These are phyloP conservation scores for Auricularia cornea DNA, from an alignment of 768 basidiomycete species.

Conservation along the genomic window DNA sequence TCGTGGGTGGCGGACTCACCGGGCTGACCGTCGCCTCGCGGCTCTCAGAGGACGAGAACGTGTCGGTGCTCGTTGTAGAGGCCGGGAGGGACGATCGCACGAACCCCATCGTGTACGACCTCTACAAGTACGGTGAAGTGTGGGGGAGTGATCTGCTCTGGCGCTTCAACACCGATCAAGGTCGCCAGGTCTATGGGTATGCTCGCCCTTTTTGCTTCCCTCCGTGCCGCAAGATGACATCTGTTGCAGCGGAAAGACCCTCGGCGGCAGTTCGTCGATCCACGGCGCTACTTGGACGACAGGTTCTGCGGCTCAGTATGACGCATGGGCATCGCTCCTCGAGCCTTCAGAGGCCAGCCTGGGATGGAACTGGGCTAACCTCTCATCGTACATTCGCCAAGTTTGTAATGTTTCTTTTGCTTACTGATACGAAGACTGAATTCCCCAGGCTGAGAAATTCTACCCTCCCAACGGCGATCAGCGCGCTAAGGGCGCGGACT, in stretches of 20 bases:
- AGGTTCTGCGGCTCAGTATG: slow-evolving; percentile 37
- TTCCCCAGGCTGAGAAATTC: slow-evolving; percentile 15
- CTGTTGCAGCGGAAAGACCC: slow-evolving; percentile 22
- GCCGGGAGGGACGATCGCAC: slow-evolving; percentile 40
- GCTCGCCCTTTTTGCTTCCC: not conserved
- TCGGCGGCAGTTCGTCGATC: slow-evolving; percentile 36
- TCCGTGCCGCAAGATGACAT: not conserved
- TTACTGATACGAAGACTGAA: too few species aligned
- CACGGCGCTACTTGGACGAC: slow-evolving; percentile 42
- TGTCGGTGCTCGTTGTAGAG: slow-evolving; percentile 43
- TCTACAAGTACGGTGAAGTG: slow-evolving; percentile 36
- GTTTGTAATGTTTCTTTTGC: too few species aligned
- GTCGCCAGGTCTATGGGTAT: slow-evolving; percentile 7
- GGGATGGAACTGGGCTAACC: slow-evolving; percentile 31
- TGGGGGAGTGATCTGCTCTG: slow-evolving; percentile 38
- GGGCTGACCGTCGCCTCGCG: slow-evolving; percentile 42
- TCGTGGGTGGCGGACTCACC: slow-evolving; percentile 36
- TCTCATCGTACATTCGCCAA: slow-evolving; percentile 29
- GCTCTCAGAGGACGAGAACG: slow-evolving; percentile 34
- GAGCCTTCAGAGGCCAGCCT: slow-evolving; percentile 17
- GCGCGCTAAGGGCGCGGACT: slow-evolving; percentile 22
- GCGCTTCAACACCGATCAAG: slow-evolving; percentile 37
- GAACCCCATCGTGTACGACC: slow-evolving; percentile 37
- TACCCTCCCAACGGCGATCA: slow-evolving; percentile 16
- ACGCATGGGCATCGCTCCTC: slow-evolving; percentile 30